These are phyloP conservation scores for Chytriomyces sp. DNA, from an alignment of 192 early-diverging fungal genomes.

Conservation along the genomic window DNA sequence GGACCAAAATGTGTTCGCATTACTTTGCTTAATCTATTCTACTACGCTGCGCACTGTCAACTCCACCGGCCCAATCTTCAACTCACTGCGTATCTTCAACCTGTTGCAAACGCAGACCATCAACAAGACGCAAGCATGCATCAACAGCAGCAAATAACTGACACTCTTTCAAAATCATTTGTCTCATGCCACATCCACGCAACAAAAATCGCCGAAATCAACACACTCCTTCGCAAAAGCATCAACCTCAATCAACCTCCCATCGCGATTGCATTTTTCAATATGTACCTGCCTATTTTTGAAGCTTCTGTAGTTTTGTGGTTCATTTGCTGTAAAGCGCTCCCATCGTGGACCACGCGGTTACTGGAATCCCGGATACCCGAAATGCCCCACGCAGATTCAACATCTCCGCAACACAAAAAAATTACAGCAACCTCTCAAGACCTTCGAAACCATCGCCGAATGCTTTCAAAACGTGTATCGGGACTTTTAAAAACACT, in stretches of 20 bases:
- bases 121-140: too few relatives aligned
- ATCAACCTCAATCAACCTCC: background rate
- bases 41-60: background rate
- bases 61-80: constrained; percentile 4
- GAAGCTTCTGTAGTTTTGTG: constrained; percentile 9
- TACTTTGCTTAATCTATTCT: constrained; percentile 10
- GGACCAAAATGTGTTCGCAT: background rate
- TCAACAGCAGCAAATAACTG: background rate
- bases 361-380: background rate
- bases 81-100: background rate
- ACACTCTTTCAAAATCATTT: background rate
- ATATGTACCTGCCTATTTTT: background rate
- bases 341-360: background rate
- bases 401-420: background rate
- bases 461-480: background rate
- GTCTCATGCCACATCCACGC: background rate
- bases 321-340: constrained; percentile 3
- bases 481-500: background rate
- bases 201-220: background rate
- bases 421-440: background rate
- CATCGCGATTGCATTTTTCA: background rate
- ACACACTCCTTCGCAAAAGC: background rate
- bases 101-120: background rate
- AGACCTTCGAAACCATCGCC: background rate
- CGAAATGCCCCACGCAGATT: background rate